phyloP scores from a whole-genome alignment of 495 filamentous ascomycete genomes.

The Podospora sp. region DNA sequence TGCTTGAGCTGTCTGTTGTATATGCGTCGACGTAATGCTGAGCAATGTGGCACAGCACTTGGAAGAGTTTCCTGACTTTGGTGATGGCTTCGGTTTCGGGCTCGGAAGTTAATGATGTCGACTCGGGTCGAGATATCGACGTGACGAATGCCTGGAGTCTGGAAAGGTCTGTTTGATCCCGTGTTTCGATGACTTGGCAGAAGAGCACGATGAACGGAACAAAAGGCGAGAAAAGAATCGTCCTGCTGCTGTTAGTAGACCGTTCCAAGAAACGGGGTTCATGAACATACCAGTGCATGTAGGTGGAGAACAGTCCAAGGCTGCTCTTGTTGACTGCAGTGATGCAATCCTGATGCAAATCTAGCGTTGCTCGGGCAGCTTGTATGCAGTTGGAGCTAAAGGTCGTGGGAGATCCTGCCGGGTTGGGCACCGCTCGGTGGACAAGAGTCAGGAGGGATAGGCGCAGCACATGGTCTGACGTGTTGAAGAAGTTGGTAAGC shows the following conservation, averaged over 20 bases:
- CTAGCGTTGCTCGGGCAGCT: constrained; percentile 56
- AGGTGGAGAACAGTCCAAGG: constrained; percentile 52
- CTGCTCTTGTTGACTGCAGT: constrained; percentile 46
- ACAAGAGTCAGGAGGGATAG: constrained; percentile 56
- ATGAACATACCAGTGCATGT: constrained; percentile 60
- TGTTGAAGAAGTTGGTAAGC: constrained; percentile 47
- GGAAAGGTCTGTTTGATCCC: constrained; percentile 47
- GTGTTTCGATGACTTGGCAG: constrained; percentile 62
- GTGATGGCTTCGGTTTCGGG: constrained; percentile 54
- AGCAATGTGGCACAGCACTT: constrained; percentile 62
- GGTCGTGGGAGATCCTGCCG: constrained; percentile 43
- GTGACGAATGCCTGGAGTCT: constrained; percentile 58
- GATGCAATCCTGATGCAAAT: constrained; percentile 55
- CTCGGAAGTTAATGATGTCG: constrained; percentile 27
- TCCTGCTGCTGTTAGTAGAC: constrained; percentile 44
- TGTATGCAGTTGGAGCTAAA: constrained; percentile 62
- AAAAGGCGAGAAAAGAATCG: constrained; percentile 65
- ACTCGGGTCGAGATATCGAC: constrained; percentile 52
- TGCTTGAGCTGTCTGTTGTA: not conserved
- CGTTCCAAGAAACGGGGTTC: not conserved
- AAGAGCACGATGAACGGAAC: constrained; percentile 71
- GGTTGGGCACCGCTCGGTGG: constrained; percentile 61
- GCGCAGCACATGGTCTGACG: constrained; percentile 58
- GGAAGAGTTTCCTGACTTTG: constrained; percentile 60
- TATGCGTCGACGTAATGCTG: constrained; percentile 56